Conservation (phyloP, 495 filamentous ascomycete species). For the Xylaria sp. region DNA sequence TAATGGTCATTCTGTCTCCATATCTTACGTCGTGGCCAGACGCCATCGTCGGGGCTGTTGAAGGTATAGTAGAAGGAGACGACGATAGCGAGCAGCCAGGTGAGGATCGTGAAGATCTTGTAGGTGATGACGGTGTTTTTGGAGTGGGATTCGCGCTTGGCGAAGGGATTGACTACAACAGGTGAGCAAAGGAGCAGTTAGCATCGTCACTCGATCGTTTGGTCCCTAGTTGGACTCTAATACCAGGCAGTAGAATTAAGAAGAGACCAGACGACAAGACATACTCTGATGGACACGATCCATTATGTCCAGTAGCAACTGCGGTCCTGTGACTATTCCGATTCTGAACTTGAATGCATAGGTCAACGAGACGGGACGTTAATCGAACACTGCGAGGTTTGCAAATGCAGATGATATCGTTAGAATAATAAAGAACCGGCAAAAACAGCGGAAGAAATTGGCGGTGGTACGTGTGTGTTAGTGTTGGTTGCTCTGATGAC, state of each 20-base stretch:
- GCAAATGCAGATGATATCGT: neutral
- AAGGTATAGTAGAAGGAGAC: constrained; percentile 73
- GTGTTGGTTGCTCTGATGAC: constrained; percentile 3
- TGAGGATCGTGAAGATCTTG: constrained; percentile 71
- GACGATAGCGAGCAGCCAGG: constrained; percentile 74
- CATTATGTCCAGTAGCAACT: constrained; percentile 38
- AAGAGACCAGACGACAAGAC: constrained; percentile 23
- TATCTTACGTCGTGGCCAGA: constrained; percentile 61
- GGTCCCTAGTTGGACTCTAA: constrained; percentile 7
- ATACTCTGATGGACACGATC: constrained; percentile 51
- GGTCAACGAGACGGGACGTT: neutral
- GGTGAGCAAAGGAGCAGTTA: constrained; percentile 9
- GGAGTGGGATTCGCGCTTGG: constrained; percentile 65
- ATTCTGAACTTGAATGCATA: neutral
- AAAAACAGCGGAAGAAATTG: neutral
- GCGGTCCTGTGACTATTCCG: neutral
- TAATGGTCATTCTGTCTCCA: constrained; percentile 72
- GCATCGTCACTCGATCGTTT: constrained; percentile 20
- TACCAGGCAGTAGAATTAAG: neutral
- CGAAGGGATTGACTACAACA: constrained; percentile 70
- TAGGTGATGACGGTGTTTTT: constrained; percentile 58
- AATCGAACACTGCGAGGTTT: neutral
- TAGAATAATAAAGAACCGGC: neutral
- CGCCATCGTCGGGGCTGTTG: constrained; percentile 65
- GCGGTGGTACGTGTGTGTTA: constrained; percentile 8